Base-by-base conservation (phyloP, 805 yeast genomes). In the Candida maltosa region DNA sequence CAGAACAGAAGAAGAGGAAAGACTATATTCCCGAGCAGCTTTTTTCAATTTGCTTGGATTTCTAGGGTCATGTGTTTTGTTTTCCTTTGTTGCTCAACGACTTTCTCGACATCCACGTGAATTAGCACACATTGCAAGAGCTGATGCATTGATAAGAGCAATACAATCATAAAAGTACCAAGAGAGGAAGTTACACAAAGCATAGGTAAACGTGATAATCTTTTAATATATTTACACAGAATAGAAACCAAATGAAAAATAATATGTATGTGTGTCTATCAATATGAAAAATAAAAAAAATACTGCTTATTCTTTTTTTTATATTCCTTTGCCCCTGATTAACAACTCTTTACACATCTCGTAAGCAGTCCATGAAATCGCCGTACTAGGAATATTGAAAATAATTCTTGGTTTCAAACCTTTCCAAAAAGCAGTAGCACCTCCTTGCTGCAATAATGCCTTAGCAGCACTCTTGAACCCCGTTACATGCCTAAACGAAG, bases 311-410 rank as follows among this genome's bases (percentile, higher is more conserved):
- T n/a, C n/a, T n/a, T n/a, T n/a, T n/a, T n/a, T n/a, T n/a, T n/a
- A n/a, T n/a, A n/a, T n/a, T n/a, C n/a, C n/a, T 29, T 40, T 33
- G 16, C 32, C 40, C 39, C 48, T 55, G 28, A 74, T 55, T 51
- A 81, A 60, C 45, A 82, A 70, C 46, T 77, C 81, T 62, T 91
- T 91, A 29, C 96, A 97, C 91, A 89, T 86, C 59, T 91, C 98
- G 60, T 91, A 91, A 18, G 95, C 87, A 2, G 97, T 91, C 97
- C 97, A 91, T 45, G 95, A 81, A 42, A 91, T 88, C 15, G 97
- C 97, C 6, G 97, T 91, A 30, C 94, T 80, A 16, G 98, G 98
- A 56, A 91, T 88, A 59, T 88, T 88, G 46, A 93, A 84, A 21
- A 91, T 80, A 38, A 93, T 80, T 60, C 98, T 78, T 30, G 98